Base-by-base conservation (phyloP, 1,139 yeast species). In the Protomyces gravidus region DNA sequence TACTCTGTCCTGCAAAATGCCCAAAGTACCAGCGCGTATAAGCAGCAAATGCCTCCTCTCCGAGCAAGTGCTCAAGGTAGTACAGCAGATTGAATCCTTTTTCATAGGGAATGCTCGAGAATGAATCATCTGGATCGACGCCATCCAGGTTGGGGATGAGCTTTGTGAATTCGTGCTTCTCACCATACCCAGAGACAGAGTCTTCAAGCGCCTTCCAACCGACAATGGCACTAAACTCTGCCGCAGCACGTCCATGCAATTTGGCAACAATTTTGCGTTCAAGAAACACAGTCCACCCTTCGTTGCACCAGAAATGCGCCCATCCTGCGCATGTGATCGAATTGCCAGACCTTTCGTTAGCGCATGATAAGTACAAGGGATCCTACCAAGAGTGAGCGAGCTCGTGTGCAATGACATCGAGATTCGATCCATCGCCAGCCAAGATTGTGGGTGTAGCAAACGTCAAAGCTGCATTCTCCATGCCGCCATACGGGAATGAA, bases 301-400 rank as follows among this genome's bases (percentile, higher is more conserved):
- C 97, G 70, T 89, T 89, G 65, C 89, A 78, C 95, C 96, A 89
- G 71, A 89, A 88, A 73, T 89, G 96, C 70, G 87, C 92, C 96
- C 96, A 88, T 88, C 92, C 88, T 67, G 86, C 88, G 95, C 88
- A 88, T 63, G 96, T 88, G 63, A 87, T 95, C 67, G 88, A 77
- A 73, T 88, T 85, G 66, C 96, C 96, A 71, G 88, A 36, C 36
- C 36, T 30, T 13, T 13, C 2, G 4, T 30, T 30, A 30, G 36
- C 36, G 11, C n/a, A 7, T 30, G 1, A 15, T 2, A 30, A 15
- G 11, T 1, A 7, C 11, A 0, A 5, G 4, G n/a, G 11, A 30
- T 30, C n/a, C n/a, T 30, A 87, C 96, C 96, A 88, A 74, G 87
- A 95, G 71, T 88, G 96, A 28, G 95, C 95, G 69, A 88, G 78